phyloP scores from a whole-genome alignment of 371 early-diverging fungal species.

The Mucor mucedo region DNA sequence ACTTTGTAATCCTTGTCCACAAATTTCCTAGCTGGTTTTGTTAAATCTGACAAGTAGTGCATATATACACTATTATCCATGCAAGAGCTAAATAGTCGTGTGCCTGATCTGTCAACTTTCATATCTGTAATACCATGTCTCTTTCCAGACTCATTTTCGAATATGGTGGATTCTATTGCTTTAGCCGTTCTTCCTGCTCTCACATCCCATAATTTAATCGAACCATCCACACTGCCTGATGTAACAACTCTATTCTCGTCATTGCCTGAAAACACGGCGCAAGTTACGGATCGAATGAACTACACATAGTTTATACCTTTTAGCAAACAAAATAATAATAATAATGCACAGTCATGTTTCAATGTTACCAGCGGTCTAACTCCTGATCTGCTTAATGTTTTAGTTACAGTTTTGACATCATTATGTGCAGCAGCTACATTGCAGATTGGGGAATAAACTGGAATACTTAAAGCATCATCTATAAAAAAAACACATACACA shows the following conservation, averaged over 20 bases:
- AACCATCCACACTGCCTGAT: slow-evolving; percentile 66
- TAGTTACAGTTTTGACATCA: background rate
- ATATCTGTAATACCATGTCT: slow-evolving; percentile 42
- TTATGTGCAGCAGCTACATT: slow-evolving; percentile 25
- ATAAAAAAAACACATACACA: background rate
- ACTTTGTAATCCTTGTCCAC: slow-evolving; percentile 29
- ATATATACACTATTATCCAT: slow-evolving; percentile 48
- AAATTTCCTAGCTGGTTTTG: slow-evolving; percentile 31
- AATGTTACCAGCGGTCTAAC: slow-evolving; percentile 5
- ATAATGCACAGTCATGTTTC: background rate
- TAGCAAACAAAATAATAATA: background rate
- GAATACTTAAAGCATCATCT: slow-evolving; percentile 16
- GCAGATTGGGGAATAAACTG: slow-evolving; percentile 33
- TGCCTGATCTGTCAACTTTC: slow-evolving; percentile 42
- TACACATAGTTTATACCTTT: background rate
- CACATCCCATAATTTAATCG: slow-evolving; percentile 57
- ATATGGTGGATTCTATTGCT: slow-evolving; percentile 25
- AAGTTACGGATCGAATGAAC: slow-evolving; percentile 56
- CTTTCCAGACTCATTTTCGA: slow-evolving; percentile 22
- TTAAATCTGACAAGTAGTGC: slow-evolving; percentile 39
- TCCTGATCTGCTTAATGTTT: slow-evolving; percentile 10
- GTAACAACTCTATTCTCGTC: slow-evolving; percentile 50
- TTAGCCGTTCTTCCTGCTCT: slow-evolving; percentile 32
- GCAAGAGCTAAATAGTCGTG: slow-evolving; percentile 43
- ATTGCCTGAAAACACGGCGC: slow-evolving; percentile 51